Base-by-base conservation (phyloP, 768 basidiomycete genomes). In the Leucocoprinus sp. region DNA sequence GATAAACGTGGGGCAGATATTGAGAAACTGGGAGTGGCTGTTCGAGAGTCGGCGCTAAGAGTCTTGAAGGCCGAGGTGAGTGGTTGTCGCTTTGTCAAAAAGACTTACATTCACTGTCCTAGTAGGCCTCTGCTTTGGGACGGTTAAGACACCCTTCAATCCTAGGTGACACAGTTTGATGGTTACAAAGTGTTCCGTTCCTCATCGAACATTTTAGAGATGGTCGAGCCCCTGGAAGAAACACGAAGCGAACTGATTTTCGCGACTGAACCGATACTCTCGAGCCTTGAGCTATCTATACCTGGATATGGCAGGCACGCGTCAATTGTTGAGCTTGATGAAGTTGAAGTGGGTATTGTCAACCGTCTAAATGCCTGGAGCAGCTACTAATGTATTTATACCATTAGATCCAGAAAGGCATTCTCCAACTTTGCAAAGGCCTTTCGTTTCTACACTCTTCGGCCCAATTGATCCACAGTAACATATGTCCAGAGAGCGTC, bases 181-280 rank as follows among this genome's bases (percentile, higher is more conserved):
- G 4, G 18, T 34, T 15, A 6, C 29, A 38, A 17, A n/a, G n/a
- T n/a, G n/a, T n/a, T n/a, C n/a, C 11, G 28, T 14, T 4, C 9
- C 37, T 22, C 46, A 26, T 27, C 2, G 5, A 4, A 28, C 26
- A 46, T 38, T 3, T n/a, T n/a, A 91, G 95, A 98, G 68, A 89
- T 97, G 83, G 93, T 95, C 22, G 96, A 99, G 64, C 95, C 96
- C 19, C 66, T 96, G 37, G 93, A 97, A 59, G 95, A 99, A 63
- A 86, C 93, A 0, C 72, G 95, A 45, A 84, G 69, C 28, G 88
- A 95, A 55, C 70, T 98, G 31, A 80, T 84, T 31, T 98, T 97
- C 57, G 95, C 93, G 6, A 96, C 96, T 0, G 96, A 99, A 58
- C 84, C 84, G 23, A 69, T 98, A 24, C 64, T 89, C 8, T 85